Conservation (phyloP, 2,329 filamentous ascomycete species). For the Lasiodiplodia theobromae region DNA sequence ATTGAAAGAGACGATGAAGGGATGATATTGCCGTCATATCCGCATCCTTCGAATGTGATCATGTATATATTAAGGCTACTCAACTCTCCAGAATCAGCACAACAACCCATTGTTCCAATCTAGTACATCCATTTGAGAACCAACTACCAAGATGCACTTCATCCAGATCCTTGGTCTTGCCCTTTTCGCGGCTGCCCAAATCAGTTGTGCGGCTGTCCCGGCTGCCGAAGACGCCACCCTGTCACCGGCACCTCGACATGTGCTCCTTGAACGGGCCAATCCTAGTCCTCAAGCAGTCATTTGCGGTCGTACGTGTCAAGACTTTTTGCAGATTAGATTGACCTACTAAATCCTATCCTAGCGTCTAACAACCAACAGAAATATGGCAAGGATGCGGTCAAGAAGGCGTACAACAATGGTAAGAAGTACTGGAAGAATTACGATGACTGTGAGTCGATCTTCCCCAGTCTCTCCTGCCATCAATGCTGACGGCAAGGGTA, state of each 20-base stretch:
- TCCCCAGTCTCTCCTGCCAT: too few species aligned
- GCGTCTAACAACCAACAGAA: background rate
- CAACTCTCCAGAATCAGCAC: background rate
- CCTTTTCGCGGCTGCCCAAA: background rate
- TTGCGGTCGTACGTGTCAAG: background rate
- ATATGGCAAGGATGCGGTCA: background rate
- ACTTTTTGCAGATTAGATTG: too few species aligned
- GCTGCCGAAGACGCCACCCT: too few species aligned
- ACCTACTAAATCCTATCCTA: background rate
- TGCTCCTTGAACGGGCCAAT: background rate
- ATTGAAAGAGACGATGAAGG: background rate
- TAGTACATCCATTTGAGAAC: background rate
- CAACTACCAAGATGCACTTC: background rate
- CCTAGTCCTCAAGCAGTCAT: background rate
- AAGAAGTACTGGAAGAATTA: background rate
- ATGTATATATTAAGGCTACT: background rate
- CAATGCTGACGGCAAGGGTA: too few species aligned
- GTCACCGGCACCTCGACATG: background rate
- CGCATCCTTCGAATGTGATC: too few species aligned
- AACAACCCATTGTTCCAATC: background rate
- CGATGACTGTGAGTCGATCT: too few species aligned
- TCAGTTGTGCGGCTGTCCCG: background rate
- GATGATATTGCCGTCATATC: too few species aligned
- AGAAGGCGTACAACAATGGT: background rate
- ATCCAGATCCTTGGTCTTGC: background rate